A percentile compares a stretch with the other conserved stretches of the same genome.
These are phyloP conservation scores for Teratosphaeria pseudoeucalypti DNA, from an alignment of 2,329 filamentous ascomycete species.

Conservation along the genomic window DNA sequence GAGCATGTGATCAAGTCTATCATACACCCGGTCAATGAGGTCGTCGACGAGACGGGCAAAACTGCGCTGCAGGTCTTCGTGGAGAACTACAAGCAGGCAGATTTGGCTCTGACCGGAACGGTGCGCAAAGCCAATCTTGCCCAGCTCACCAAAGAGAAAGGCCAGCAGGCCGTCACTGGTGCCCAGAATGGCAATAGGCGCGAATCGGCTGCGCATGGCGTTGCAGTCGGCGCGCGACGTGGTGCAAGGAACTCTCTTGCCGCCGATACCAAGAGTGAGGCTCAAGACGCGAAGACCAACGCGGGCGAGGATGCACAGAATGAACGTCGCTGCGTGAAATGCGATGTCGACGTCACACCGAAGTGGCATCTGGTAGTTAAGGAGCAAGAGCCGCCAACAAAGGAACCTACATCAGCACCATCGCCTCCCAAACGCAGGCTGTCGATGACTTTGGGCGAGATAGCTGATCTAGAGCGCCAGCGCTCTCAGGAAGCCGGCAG, in stretches of 20 bases:
- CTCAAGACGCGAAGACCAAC: conserved; percentile 14
- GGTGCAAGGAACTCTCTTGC: conserved; percentile 24
- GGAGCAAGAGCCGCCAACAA: conserved; percentile 1
- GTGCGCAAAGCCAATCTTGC: conserved; percentile 79
- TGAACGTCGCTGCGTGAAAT: conserved; percentile 33
- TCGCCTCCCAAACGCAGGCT: conserved; percentile 7
- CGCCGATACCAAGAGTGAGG: conserved; percentile 20
- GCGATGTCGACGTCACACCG: conserved; percentile 57
- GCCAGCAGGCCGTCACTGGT: conserved; percentile 23
- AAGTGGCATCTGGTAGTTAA: conserved; percentile 36
- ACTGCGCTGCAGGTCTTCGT: conserved; percentile 81
- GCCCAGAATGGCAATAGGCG: conserved; percentile 27
- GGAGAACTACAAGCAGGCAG: conserved; percentile 87
- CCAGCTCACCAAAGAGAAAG: conserved; percentile 49
- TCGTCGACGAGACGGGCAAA: conserved; percentile 57
- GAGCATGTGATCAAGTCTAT: conserved; percentile 63
- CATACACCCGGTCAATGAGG: conserved; percentile 69
- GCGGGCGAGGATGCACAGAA: conserved; percentile 18
- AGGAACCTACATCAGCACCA: conserved; percentile 6
- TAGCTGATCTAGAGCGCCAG: conserved; percentile 11
- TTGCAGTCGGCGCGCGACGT: conserved; percentile 21
- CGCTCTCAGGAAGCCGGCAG: neutral
- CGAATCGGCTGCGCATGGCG: conserved; percentile 27
- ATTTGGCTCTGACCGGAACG: conserved; percentile 79
- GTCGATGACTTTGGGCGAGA: conserved; percentile 18